These are phyloP conservation scores for Mortierella sp. DNA, from an alignment of 371 early-diverging fungal species.

Conservation along the genomic window DNA sequence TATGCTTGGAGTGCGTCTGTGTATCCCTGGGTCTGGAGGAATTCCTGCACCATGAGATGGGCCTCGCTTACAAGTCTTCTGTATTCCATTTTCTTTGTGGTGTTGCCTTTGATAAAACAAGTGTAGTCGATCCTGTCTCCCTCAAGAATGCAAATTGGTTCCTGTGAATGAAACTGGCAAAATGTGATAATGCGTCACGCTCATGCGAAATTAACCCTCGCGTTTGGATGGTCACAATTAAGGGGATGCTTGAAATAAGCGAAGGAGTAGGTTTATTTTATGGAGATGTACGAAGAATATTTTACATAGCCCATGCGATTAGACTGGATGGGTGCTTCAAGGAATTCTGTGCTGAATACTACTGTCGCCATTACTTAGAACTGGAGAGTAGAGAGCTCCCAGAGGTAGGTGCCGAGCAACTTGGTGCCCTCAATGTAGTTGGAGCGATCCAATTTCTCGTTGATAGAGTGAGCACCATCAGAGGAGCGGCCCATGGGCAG, in stretches of 20 bases:
- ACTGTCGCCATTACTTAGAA: conserved; percentile 7
- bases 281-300: neutral
- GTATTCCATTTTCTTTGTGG: conserved; percentile 25
- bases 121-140: no score
- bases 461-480: conserved; percentile 96
- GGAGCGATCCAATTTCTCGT: conserved; percentile 94
- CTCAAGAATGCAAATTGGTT: no score
- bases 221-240: neutral
- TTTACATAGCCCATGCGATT: neutral
- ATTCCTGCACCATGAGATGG: conserved; percentile 57
- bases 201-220: neutral
- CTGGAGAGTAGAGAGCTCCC: conserved; percentile 76
- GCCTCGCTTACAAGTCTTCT: conserved; percentile 42
- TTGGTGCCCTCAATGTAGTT: conserved; percentile 97
- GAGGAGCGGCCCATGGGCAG: conserved; percentile 90
- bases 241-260: neutral
- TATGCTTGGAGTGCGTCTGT: conserved; percentile 60
- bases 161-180: no score
- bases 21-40: conserved; percentile 63
- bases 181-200: no score
- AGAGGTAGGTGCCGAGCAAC: conserved; percentile 89
- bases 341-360: neutral
- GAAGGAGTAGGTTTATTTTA: neutral
- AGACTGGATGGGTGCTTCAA: neutral
- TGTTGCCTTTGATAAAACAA: neutral